phyloP scores from a whole-genome alignment of 331 rosid genomes.

The Malus hybrid region DNA sequence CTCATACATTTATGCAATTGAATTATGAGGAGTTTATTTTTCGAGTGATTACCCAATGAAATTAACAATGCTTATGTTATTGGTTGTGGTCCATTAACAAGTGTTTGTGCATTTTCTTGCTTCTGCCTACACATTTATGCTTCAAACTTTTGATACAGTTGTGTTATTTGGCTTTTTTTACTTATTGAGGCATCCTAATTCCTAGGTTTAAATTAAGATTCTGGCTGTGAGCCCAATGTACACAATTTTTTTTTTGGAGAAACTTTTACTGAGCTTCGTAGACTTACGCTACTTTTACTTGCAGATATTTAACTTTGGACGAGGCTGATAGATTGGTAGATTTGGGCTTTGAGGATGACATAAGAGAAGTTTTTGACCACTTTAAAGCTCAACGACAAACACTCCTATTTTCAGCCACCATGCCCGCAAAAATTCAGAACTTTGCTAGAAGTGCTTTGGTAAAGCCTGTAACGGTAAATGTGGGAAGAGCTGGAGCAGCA shows the following conservation, averaged over 20 bases:
- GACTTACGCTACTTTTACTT: background rate
- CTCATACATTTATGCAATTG: background rate
- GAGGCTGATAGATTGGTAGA: conserved; percentile 95
- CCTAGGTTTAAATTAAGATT: background rate
- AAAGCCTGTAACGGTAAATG: conserved; percentile 76
- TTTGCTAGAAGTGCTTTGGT: conserved; percentile 92
- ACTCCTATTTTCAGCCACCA: conserved; percentile 82
- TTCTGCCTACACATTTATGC: background rate
- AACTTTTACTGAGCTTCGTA: background rate
- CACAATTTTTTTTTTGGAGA: background rate
- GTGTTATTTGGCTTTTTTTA: background rate
- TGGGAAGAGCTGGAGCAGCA: conserved; percentile 94
- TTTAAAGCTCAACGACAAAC: conserved; percentile 92
- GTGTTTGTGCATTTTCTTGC: background rate
- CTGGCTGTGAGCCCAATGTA: background rate
- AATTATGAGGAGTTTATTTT: background rate
- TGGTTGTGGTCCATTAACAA: background rate
- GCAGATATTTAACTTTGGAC: conserved; percentile 75
- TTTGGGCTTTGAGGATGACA: conserved; percentile 87
- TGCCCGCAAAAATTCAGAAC: conserved; percentile 89
- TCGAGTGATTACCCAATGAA: background rate
- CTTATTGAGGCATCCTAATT: background rate
- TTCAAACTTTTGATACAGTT: background rate
- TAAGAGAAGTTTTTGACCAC: conserved; percentile 88
- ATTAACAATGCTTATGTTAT: background rate